Base-by-base conservation (phyloP, 2,329 filamentous ascomycete species). In the Nemania abortiva region DNA sequence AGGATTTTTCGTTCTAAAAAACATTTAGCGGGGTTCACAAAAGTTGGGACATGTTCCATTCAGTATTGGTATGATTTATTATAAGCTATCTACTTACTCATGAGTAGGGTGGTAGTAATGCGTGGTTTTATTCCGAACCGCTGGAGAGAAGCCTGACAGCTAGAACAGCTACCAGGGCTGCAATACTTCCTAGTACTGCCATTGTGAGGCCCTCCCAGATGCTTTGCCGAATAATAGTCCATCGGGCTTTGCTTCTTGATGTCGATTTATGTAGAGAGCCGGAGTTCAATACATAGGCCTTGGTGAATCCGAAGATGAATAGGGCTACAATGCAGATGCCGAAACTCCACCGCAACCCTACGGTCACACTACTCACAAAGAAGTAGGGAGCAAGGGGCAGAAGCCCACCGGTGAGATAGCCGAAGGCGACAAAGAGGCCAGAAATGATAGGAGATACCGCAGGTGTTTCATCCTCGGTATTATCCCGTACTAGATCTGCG, bases 351-450 rank as follows among this genome's bases (percentile, higher is more conserved):
- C 86, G 83, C 59, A 94, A 80, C 0, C 85, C 86, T n/a, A 82
- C 74, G 27, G 78, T 77, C 7, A 87, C 81, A 24, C 78, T 77
- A 15, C 73, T 67, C 77, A 87, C 82, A 72, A 91, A 83, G 72
- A 93, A 90, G 80, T 93, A 93, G 0, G 91, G 91, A 50, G 91
- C 79, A 74, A 93, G 84, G 15, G 91, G 91, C n/a, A 93, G 86
- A 63, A 92, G 82, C 0, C 91, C 91, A 22, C 91, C 91, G 24
- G 92, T 78, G 61, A 93, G 89, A 77, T 93, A 93, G 42, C 90
- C 90, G 18, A 89, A 75, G 0, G 90, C 89, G 74, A 93, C 91
- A 9, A 89, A 92, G 29, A 89, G 71, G 2, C 89, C 91, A 0
- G 88, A 90, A 53, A 88, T 79, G 78, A 78, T 85, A 77, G 74